Base-by-base conservation (phyloP, 495 filamentous ascomycete species). In the Podospora anserina region DNA sequence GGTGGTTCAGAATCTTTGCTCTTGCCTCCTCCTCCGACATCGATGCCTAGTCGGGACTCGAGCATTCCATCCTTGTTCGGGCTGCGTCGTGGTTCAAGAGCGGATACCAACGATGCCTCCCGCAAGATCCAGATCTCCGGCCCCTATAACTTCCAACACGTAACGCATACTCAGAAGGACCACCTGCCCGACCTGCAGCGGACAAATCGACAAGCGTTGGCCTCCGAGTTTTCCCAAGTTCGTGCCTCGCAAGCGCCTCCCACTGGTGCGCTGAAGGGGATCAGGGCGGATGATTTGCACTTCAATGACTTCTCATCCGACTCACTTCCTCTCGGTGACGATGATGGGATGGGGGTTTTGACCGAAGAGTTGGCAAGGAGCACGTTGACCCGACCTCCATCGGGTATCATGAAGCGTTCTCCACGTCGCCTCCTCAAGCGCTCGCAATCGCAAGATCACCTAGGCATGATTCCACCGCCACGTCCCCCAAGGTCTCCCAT, bases 101-200 rank as follows among this genome's bases (percentile, higher is more conserved):
- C 76, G 72, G 75, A 78, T 72, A 68, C 74, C 16, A 71, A 71
- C 56, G 75, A 77, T 62, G 61, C 75, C 28, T 73, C 72, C 57
- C 80, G 72, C 74, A 81, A 77, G 72, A 64, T 80, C 67, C 71
- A 82, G 59, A 96, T 97, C 63, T 97, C 93, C 0, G 87, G 86
- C 26, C 93, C 93, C 5, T 96, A 91, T 78, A 90, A 94, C 77
- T 97, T 97, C 73, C 92, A 94, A 71, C 93, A 96, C 77, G 78
- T 97, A 59, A 90, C 90, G 27, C 91, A 96, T 75, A 92, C 90
- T 18, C 86, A 85, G 53, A 87, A 85, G 26, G 80, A 88, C 16
- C 86, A 90, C 66, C 83, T 92, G 60, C 82, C 88, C 16, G 80
- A 82, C 15, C 71, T 92, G 34, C 83, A 88, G 54, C 82, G 80